Evolutionary conservation across 305 asterid species (phyloP).

Genomic region (Solanum chacoense): DNA sequence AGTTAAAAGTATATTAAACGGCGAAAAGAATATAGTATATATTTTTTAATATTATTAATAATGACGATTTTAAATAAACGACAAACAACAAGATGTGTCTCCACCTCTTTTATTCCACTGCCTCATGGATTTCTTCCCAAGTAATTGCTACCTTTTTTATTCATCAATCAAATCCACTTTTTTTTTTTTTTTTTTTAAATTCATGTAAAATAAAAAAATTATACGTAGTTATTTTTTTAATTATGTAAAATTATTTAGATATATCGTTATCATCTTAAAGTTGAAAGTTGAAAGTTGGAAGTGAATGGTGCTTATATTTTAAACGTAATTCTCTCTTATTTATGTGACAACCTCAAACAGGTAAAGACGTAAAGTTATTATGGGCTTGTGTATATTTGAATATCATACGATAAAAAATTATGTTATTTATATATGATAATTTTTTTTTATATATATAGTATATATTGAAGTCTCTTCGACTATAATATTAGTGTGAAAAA

Average conservation of each 20-base stretch:
- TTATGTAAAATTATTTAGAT: background rate
- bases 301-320: fast-evolving
- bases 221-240: background rate
- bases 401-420: too few relatives aligned
- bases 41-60: too few relatives aligned
- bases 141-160: background rate
- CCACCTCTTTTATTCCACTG: background rate
- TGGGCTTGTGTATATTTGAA: too few relatives aligned
- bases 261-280: background rate
- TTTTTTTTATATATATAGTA: too few relatives aligned
- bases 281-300: background rate
- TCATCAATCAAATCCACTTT: background rate
- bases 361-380: too few relatives aligned
- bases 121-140: background rate
- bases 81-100: background rate
- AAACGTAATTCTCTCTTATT: background rate
- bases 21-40: too few relatives aligned
- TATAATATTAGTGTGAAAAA: too few relatives aligned
- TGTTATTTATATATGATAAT: too few relatives aligned
- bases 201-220: background rate
- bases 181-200: background rate
- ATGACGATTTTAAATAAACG: background rate
- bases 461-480: too few relatives aligned
- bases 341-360: background rate
- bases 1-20: background rate